Percentiles rank a stretch among this genome's conserved stretches.
Evolutionary conservation across 805 yeast species (phyloP).

Genomic region (Deakozyma indianensis): DNA sequence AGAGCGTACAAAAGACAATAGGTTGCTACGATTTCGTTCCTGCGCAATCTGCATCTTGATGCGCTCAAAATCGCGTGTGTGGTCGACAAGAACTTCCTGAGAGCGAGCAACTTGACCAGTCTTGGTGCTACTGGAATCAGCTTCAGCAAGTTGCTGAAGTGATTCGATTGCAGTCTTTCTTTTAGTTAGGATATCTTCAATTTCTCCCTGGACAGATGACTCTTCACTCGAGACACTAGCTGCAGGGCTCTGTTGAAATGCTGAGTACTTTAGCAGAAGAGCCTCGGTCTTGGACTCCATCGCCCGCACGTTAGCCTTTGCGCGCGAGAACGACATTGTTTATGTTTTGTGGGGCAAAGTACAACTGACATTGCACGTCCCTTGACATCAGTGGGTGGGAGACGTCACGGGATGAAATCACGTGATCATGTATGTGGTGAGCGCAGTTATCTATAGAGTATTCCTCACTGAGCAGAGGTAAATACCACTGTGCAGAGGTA

Average conservation of each 20-base stretch:
- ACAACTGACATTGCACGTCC: too few species aligned
- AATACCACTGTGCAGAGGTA: too few species aligned
- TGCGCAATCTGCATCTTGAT: constrained; percentile 46
- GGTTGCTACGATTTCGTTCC: constrained; percentile 62
- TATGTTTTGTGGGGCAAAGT: too few species aligned
- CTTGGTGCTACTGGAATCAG: constrained; percentile 53
- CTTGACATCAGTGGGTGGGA: too few species aligned
- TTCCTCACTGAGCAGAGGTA: too few species aligned
- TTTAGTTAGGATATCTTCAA: constrained; percentile 38
- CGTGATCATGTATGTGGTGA: too few species aligned
- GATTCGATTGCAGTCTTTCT: constrained; percentile 16
- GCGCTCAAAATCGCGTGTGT: constrained; percentile 45
- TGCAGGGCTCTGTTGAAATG: constrained; percentile 18
- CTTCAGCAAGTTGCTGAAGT: constrained; percentile 19
- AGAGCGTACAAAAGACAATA: constrained; percentile 59
- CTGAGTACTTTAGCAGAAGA: constrained; percentile 37
- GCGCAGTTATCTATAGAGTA: too few species aligned
- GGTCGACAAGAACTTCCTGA: constrained; percentile 59
- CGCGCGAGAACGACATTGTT: constrained; percentile 7
- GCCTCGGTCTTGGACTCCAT: constrained; percentile 56
- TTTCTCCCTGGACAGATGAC: constrained; percentile 26
- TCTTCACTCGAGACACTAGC: constrained; percentile 43
- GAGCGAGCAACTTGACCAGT: constrained; percentile 74
- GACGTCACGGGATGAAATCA: too few species aligned
- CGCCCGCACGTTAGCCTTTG: constrained; percentile 16